A percentile compares a stretch with the other conserved stretches of the same genome.
These are phyloP conservation scores for Beauveria sp. DNA, from an alignment of 2,329 filamentous ascomycete species.

Conservation along the genomic window DNA sequence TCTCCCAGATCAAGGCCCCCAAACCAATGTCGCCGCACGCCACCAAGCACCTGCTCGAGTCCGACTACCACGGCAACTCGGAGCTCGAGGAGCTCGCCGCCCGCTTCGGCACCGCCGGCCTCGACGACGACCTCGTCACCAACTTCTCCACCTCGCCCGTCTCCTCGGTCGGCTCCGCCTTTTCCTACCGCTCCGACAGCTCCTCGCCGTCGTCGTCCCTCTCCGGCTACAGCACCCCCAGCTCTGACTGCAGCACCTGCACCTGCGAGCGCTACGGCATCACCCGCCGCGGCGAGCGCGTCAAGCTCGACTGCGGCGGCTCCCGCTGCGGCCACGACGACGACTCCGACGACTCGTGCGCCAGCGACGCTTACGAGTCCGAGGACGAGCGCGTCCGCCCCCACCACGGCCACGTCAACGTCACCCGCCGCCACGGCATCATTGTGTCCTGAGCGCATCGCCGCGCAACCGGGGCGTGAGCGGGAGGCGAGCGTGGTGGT, in stretches of 20 bases:
- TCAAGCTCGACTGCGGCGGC: conserved; percentile 94
- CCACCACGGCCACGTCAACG: conserved; percentile 21
- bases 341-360: conserved; percentile 65
- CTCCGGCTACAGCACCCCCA: conserved; percentile 71
- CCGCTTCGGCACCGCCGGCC: conserved; percentile 58
- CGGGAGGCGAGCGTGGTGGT: background rate
- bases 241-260: conserved; percentile 71
- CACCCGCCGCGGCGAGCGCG: conserved; percentile 82
- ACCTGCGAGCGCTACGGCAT: conserved; percentile 95
- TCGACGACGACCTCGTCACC: conserved; percentile 49
- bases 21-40: conserved; percentile 84
- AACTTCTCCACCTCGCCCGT: conserved; percentile 52
- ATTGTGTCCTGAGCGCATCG: conserved; percentile 38
- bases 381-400: conserved; percentile 29
- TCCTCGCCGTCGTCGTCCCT: conserved; percentile 66
- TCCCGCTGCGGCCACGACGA: conserved; percentile 76
- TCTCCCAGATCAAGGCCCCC: conserved; percentile 83
- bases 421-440: conserved; percentile 57
- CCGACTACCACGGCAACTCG: conserved; percentile 65
- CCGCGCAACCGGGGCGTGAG: background rate
- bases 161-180: conserved; percentile 61
- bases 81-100: conserved; percentile 72
- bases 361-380: conserved; percentile 53
- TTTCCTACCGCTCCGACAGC: conserved; percentile 66
- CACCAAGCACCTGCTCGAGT: conserved; percentile 77